Evolutionary conservation across 1,284 basidiomycete genomes (phyloP).

Genomic region (Ceratobasidium sp.): DNA sequence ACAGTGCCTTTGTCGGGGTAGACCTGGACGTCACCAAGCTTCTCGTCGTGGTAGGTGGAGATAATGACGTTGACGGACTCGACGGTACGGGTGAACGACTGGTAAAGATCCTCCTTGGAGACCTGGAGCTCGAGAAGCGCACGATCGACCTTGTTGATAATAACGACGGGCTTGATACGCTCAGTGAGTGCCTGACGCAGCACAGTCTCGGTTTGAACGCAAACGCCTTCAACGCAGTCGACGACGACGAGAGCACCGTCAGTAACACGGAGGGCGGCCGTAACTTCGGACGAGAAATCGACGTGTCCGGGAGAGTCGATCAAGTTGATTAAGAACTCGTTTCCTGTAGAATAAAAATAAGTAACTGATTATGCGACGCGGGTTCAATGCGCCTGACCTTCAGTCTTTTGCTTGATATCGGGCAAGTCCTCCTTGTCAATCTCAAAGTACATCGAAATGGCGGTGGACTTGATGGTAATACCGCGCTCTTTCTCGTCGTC

Average conservation of each 20-base stretch:
- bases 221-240: conserved; percentile 99
- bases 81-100: conserved; percentile 97
- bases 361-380: conserved; percentile 42
- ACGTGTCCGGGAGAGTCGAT: conserved; percentile 99
- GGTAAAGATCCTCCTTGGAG: conserved; percentile 95
- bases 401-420: conserved; percentile 92
- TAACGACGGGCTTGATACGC: conserved; percentile 99
- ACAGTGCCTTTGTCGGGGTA: conserved; percentile 99
- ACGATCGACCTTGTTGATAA: conserved; percentile 99
- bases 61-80: conserved; percentile 99
- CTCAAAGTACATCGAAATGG: conserved; percentile 99
- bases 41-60: conserved; percentile 94
- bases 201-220: conserved; percentile 99
- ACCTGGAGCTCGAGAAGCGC: conserved; percentile 99
- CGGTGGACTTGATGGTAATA: conserved; percentile 99
- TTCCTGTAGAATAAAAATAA: conserved; percentile 59
- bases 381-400: conserved; percentile 59
- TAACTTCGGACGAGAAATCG: conserved; percentile 99
- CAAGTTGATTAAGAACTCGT: conserved; percentile 99
- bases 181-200: conserved; percentile 96
- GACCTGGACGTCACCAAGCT: conserved; percentile 97
- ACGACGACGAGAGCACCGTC: conserved; percentile 99
- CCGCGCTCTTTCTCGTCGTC: conserved; percentile 99
- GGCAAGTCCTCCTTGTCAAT: conserved; percentile 87
- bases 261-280: conserved; percentile 98